Base-by-base conservation (phyloP, 352 stramenopile genomes). In the Pythium apleroticum region DNA sequence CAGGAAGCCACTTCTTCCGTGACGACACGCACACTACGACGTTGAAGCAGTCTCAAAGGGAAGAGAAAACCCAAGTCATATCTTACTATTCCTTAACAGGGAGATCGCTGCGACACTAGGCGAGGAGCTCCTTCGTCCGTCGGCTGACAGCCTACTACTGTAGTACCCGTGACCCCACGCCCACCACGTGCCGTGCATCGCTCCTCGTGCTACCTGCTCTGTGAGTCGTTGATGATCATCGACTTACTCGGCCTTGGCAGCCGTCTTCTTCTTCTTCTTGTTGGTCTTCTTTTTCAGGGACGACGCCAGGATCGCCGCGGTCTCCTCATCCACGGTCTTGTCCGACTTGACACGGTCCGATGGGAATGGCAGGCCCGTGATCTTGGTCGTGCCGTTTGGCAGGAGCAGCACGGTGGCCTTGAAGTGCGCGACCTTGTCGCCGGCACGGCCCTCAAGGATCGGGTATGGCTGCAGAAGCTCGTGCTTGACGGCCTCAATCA, bases 321-420 rank as follows among this genome's bases (percentile, higher is more conserved):
- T 97, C 74, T 98, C 93, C 39, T 98, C 93, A 67, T 98, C 89
- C 45, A 97, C 78, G 60, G 80, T 84, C 80, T 98, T 98, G 27
- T 97, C 88, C 65, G 93, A 98, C 59, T 88, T 89, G 66, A 98
- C 86, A 68, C 76, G 77, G 65, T 98, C 97, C 19, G 68, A 72
- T 28, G 93, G 93, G 71, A 99, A 88, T 25, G 84, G 70, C 53
- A 99, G 76, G 52, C 97, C 97, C 48, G 97, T 99, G 57, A 99
- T 98, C 80, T 98, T 96, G 31, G 84, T 88, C 5, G 96, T 98
- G 69, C 98, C 98, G 39, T 86, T 97, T 30, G 96, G 92, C 62
- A 99, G 73, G 50, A 99, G 84, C 57, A 99, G 81, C 49, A 99
- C 94, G 14, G 98, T 99, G 58, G 92, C 97, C 88, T 99, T 99